These are phyloP conservation scores for Moesziomyces sp. DNA, from an alignment of 1,284 basidiomycete species.

Conservation along the genomic window DNA sequence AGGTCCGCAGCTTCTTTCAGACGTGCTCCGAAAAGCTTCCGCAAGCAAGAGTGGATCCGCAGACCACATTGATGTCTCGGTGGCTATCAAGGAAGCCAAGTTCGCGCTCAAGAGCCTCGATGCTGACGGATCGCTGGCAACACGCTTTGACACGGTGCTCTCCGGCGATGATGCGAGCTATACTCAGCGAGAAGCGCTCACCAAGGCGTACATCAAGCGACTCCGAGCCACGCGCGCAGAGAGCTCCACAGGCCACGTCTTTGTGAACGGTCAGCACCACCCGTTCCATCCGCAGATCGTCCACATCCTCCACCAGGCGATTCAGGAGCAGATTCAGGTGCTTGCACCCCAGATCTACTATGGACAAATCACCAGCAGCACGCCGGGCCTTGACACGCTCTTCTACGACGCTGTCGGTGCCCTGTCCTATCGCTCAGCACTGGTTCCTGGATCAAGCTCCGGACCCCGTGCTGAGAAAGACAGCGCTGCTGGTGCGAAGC, in stretches of 20 bases:
- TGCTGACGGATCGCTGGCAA: conserved; percentile 6
- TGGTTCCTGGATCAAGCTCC: conserved; percentile 70
- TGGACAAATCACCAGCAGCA: conserved; percentile 74
- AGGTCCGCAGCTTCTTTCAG: conserved; percentile 21
- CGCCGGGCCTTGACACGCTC: conserved; percentile 74
- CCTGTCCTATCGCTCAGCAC: conserved; percentile 76
- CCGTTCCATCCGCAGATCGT: conserved; percentile 75
- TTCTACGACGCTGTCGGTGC: conserved; percentile 90
- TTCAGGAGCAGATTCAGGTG: conserved; percentile 47
- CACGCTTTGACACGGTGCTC: conserved; percentile 15
- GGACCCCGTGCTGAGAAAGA: conserved; percentile 55
- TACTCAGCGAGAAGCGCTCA: conserved; percentile 14
- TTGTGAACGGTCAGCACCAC: conserved; percentile 88
- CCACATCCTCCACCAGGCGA: conserved; percentile 37
- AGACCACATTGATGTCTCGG: conserved; percentile 22
- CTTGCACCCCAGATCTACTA: conserved; percentile 74
- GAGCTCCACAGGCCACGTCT: conserved; percentile 70
- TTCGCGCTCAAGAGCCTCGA: conserved; percentile 27
- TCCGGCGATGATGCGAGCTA: conserved; percentile 10
- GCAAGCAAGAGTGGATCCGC: conserved; percentile 10
- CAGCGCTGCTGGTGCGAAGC: conserved; percentile 69
- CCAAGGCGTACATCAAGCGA: conserved; percentile 42
- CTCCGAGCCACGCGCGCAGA: conserved; percentile 33
- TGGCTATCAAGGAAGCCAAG: conserved; percentile 42
- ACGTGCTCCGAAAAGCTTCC: conserved; percentile 40